Evolutionary conservation across 306 rosid genomes (phyloP).

Genomic region (Vachellia collinsii): DNA sequence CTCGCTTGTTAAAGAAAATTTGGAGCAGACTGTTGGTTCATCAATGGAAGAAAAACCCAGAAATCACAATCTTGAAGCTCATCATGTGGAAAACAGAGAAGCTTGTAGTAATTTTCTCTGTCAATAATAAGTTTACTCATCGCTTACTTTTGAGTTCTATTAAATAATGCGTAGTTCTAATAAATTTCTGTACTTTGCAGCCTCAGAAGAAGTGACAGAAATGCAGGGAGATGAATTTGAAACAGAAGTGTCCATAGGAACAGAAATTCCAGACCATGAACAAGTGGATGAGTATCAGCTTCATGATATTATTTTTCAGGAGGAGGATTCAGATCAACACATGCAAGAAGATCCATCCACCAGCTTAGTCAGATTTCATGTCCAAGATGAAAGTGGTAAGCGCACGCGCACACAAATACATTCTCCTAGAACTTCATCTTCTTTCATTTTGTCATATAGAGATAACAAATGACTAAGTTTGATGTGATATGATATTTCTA

Average conservation of each 20-base stretch:
- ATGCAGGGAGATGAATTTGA: slow-evolving; percentile 61
- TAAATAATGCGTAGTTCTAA: slow-evolving; percentile 5
- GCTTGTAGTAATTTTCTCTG: slow-evolving; percentile 45
- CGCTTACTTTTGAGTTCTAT: background rate
- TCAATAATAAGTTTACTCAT: background rate
- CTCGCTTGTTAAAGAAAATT: slow-evolving; percentile 33
- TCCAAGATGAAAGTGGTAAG: slow-evolving; percentile 56
- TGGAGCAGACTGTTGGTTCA: slow-evolving; percentile 22
- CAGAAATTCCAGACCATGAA: slow-evolving; percentile 89
- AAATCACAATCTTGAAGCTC: slow-evolving; percentile 34
- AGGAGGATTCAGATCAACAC: slow-evolving; percentile 39
- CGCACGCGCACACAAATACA: background rate
- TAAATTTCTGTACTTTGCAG: slow-evolving; percentile 45
- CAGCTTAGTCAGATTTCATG: slow-evolving; percentile 35
- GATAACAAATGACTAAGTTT: background rate
- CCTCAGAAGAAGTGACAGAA: slow-evolving; percentile 52
- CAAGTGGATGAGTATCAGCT: slow-evolving; percentile 62
- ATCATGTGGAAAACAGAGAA: slow-evolving; percentile 39
- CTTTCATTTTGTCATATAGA: background rate
- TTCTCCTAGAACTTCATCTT: background rate
- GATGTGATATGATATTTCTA: background rate
- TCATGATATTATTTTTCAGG: slow-evolving; percentile 40
- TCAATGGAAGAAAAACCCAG: slow-evolving; percentile 36
- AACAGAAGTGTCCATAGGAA: slow-evolving; percentile 79
- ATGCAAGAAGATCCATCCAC: slow-evolving; percentile 50